Percentiles rank a stretch among this genome's conserved stretches.
phyloP scores from a whole-genome alignment of 2,329 filamentous ascomycete species.

The Colletotrichum ledebouriae region DNA sequence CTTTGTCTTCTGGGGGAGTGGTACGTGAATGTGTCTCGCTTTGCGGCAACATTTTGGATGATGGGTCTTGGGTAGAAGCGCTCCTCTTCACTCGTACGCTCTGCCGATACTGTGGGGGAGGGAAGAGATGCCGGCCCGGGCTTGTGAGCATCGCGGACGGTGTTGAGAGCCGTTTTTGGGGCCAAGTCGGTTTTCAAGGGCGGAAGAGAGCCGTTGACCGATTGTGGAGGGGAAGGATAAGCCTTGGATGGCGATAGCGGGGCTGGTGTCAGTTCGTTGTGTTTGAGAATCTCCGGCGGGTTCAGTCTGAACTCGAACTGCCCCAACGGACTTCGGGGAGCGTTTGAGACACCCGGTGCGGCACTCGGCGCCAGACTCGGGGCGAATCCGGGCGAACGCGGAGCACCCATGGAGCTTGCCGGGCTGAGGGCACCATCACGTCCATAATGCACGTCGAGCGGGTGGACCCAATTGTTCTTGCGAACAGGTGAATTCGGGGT shows the following conservation, averaged over 20 bases:
- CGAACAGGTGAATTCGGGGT: constrained; percentile 49
- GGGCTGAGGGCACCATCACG: constrained; percentile 37
- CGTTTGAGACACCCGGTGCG: constrained; percentile 44
- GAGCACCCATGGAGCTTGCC: constrained; percentile 44
- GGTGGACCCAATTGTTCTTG: constrained; percentile 59
- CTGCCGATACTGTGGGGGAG: constrained; percentile 58
- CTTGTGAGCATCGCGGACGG: constrained; percentile 48
- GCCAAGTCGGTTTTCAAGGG: constrained; percentile 41
- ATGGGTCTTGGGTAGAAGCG: constrained; percentile 54
- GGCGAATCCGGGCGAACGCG: constrained; percentile 38
- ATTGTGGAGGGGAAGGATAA: constrained; percentile 53
- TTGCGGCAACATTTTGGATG: constrained; percentile 63
- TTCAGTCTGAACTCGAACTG: constrained; percentile 55
- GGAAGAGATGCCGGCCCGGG: constrained; percentile 53
- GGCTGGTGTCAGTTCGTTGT: constrained; percentile 35
- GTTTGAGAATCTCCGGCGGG: constrained; percentile 26
- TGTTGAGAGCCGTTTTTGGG: constrained; percentile 31
- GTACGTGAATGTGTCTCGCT: constrained; percentile 64
- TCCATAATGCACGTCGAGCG: constrained; percentile 62
- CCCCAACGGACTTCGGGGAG: constrained; percentile 56
- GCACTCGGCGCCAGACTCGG: constrained; percentile 12
- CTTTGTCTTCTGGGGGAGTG: constrained; percentile 61
- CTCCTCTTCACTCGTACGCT: constrained; percentile 57
- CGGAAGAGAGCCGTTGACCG: constrained; percentile 47
- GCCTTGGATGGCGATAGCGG: constrained; percentile 36